Conservation (phyloP, 1,284 basidiomycete species). For the Sanguinoderma infundibulare region DNA sequence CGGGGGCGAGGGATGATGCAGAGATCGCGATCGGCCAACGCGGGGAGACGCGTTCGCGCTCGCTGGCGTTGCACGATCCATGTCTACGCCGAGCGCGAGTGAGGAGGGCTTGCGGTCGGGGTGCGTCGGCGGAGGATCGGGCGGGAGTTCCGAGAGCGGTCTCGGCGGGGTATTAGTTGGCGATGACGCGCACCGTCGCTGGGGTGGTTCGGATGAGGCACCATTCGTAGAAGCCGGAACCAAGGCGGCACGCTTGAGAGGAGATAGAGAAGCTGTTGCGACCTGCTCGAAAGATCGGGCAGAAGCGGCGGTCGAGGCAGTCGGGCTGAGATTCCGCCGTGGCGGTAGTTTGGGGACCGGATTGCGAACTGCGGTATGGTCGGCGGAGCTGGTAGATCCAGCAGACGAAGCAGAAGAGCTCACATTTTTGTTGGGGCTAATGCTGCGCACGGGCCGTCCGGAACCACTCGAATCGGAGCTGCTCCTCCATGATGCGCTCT, state of each 20-base stretch:
- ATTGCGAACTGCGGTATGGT: slow-evolving; percentile 16
- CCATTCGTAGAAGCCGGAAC: slow-evolving; percentile 3
- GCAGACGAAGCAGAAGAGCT: slow-evolving; percentile 23
- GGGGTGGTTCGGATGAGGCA: slow-evolving; percentile 16
- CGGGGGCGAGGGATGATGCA: slow-evolving; percentile 53
- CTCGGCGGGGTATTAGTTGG: slow-evolving; percentile 29
- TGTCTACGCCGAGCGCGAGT: slow-evolving; percentile 16
- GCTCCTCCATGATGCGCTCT: slow-evolving; percentile 66
- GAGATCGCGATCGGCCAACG: slow-evolving; percentile 57
- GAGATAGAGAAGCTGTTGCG: slow-evolving; percentile 40
- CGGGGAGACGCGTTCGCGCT: slow-evolving; percentile 42
- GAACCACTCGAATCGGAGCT: slow-evolving; percentile 21
- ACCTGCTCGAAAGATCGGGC: slow-evolving; percentile 45
- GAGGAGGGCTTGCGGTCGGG: slow-evolving; percentile 52
- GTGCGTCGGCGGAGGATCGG: slow-evolving; percentile 55
- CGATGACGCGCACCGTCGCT: slow-evolving; percentile 28
- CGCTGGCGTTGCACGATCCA: slow-evolving; percentile 25
- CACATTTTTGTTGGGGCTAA: slow-evolving; percentile 33
- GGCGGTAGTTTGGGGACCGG: slow-evolving; percentile 38
- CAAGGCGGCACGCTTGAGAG: slow-evolving; percentile 14
- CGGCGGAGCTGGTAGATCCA: slow-evolving; percentile 20
- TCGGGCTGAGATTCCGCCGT: slow-evolving; percentile 34
- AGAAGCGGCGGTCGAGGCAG: slow-evolving; percentile 38
- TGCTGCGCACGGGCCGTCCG: slow-evolving; percentile 32
- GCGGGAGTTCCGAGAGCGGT: slow-evolving; percentile 31